These are phyloP conservation scores for Helicocarpus griseus DNA, from an alignment of 2,329 filamentous ascomycete genomes.

Conservation along the genomic window DNA sequence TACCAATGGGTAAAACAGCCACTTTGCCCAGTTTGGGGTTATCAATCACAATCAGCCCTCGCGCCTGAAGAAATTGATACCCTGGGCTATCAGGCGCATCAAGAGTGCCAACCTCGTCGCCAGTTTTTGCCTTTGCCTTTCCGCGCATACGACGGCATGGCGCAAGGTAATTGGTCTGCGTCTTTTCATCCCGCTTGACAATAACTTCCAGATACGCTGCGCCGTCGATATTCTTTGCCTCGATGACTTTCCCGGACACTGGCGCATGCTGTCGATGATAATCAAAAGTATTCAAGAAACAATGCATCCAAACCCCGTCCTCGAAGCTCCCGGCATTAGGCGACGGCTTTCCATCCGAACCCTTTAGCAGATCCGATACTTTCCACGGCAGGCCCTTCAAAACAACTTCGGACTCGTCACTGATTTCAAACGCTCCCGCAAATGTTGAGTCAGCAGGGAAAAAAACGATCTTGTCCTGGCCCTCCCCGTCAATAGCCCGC, in stretches of 20 bases:
- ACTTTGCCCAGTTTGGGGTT: slow-evolving; percentile 27
- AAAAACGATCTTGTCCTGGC: slow-evolving; percentile 22
- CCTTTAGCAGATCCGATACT: slow-evolving; percentile 25
- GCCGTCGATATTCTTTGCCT: slow-evolving; percentile 30
- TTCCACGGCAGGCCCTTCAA: slow-evolving; percentile 33
- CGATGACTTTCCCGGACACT: slow-evolving; percentile 29
- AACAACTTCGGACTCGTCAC: slow-evolving; percentile 17
- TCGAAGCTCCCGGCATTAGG: slow-evolving; percentile 24
- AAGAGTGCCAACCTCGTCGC: slow-evolving; percentile 4
- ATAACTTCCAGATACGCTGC: slow-evolving; percentile 30
- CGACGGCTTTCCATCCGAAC: slow-evolving; percentile 15
- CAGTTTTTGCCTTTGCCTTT: neutral
- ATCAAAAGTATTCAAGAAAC: slow-evolving; percentile 32
- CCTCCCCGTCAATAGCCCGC: slow-evolving; percentile 21
- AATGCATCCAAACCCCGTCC: slow-evolving; percentile 34
- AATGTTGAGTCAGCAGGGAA: slow-evolving; percentile 32
- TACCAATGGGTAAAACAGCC: slow-evolving; percentile 36
- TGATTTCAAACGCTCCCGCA: slow-evolving; percentile 17
- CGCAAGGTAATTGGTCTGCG: neutral
- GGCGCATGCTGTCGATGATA: slow-evolving; percentile 37
- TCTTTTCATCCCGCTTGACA: neutral
- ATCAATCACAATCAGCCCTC: slow-evolving; percentile 33
- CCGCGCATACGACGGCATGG: neutral
- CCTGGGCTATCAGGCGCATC: slow-evolving; percentile 28
- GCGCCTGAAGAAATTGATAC: slow-evolving; percentile 33